Conservation (phyloP, 441 rosid species). For the California macrophylla region DNA sequence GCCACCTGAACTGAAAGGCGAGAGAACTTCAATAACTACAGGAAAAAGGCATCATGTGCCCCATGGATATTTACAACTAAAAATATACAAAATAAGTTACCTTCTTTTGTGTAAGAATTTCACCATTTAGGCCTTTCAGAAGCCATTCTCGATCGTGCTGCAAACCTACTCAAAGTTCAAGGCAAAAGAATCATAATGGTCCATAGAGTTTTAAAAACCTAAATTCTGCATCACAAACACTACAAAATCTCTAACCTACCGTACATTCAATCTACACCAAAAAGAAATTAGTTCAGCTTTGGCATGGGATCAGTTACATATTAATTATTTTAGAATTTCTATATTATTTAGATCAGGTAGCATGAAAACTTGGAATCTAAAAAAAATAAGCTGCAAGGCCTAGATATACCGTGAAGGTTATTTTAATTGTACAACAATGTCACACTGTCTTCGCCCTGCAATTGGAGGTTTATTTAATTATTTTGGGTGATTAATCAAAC, state of each 20-base stretch:
- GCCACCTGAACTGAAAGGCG: background rate
- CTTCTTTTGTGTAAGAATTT: slow-evolving; percentile 78
- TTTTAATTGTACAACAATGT: background rate
- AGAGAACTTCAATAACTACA: background rate
- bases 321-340: background rate
- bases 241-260: background rate
- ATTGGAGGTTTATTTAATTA: too few species aligned
- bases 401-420: too few species aligned
- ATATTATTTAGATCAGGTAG: background rate
- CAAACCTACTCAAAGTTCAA: slow-evolving; percentile 42
- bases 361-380: background rate
- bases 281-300: background rate
- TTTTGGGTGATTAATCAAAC: too few species aligned
- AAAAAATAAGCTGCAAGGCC: background rate
- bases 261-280: background rate
- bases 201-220: background rate
- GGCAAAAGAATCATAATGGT: slow-evolving; percentile 13
- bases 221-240: background rate
- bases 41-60: background rate
- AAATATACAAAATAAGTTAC: slow-evolving; percentile 27
- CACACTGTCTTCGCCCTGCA: background rate
- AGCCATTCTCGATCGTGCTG: slow-evolving; percentile 87
- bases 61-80: background rate
- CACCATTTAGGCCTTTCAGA: slow-evolving; percentile 62
- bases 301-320: background rate